Conservation (phyloP, 208 protist species). For the Acanthamoeba castellanii region DNA sequence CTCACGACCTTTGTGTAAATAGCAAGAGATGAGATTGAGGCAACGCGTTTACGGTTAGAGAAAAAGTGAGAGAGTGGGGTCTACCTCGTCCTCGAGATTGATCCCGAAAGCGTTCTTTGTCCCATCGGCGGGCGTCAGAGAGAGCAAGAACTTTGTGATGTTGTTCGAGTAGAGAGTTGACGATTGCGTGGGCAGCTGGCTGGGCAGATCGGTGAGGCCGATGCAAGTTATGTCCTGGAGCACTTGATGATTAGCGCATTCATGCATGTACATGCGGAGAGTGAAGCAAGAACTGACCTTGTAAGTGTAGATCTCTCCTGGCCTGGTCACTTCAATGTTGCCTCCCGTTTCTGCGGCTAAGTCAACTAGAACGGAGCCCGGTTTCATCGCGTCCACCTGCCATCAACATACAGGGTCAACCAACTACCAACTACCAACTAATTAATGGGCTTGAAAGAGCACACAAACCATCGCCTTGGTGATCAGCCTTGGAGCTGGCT, state of each 20-base stretch:
- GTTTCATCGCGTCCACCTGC: constrained; percentile 90
- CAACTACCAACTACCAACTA: background rate
- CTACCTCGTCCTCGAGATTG: constrained; percentile 86
- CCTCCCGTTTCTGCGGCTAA: constrained; percentile 93
- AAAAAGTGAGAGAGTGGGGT: background rate
- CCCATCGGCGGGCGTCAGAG: constrained; percentile 73
- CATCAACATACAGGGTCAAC: background rate
- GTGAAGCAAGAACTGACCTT: background rate
- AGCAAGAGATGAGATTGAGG: background rate
- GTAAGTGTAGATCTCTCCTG: constrained; percentile 85
- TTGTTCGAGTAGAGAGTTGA: constrained; percentile 93
- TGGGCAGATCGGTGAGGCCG: constrained; percentile 93
- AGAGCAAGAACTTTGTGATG: constrained; percentile 90
- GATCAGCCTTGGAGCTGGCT: constrained; percentile 92
- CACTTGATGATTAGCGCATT: background rate
- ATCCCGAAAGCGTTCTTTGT: constrained; percentile 81
- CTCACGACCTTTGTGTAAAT: constrained; percentile 80
- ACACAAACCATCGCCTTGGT: constrained; percentile 90
- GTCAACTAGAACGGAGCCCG: constrained; percentile 94
- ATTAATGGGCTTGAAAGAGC: background rate
- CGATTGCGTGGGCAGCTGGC: constrained; percentile 89
- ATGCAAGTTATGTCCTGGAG: constrained; percentile 65
- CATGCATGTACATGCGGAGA: constrained; percentile 3
- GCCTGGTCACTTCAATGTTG: constrained; percentile 92
- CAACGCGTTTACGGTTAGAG: background rate